These are phyloP conservation scores for Sarcodon sp. DNA, from an alignment of 768 basidiomycete genomes.

Conservation along the genomic window DNA sequence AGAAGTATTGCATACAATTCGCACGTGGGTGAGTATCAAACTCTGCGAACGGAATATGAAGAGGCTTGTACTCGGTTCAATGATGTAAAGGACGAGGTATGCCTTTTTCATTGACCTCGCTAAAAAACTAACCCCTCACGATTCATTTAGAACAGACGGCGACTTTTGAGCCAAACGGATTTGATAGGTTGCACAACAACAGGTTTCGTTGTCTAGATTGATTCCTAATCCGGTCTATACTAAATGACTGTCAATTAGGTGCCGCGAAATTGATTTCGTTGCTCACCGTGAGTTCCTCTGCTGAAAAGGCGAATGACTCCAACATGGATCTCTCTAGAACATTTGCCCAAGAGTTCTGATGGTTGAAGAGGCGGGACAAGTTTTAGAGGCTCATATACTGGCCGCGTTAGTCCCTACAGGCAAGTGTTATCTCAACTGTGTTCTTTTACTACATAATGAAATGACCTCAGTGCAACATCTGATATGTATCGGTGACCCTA, in stretches of 20 bases:
- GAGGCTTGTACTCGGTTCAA: constrained; percentile 11
- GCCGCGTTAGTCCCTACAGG: constrained; percentile 38
- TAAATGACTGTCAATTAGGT: constrained; percentile 21
- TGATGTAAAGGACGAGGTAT: constrained; percentile 16
- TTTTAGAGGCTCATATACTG: constrained; percentile 67
- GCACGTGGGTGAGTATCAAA: constrained; percentile 7
- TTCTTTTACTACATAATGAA: background rate
- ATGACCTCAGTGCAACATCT: constrained; percentile 46
- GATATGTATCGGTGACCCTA: constrained; percentile 72
- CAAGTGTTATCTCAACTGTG: background rate
- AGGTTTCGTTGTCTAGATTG: constrained; percentile 21
- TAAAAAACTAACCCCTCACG: background rate
- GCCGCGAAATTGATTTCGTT: constrained; percentile 54
- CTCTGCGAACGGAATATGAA: constrained; percentile 10
- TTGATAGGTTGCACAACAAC: constrained; percentile 73
- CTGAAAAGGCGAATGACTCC: background rate
- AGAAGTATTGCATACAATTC: constrained; percentile 4
- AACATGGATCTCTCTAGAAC: constrained; percentile 23
- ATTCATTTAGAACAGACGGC: constrained; percentile 33
- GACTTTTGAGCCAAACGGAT: constrained; percentile 38
- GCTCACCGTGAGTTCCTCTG: constrained; percentile 25
- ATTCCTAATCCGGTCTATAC: background rate
- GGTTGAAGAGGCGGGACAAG: constrained; percentile 77
- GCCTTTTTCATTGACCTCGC: background rate
- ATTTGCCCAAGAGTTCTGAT: constrained; percentile 48